phyloP scores from a whole-genome alignment of 2,329 filamentous ascomycete genomes.

The Aspergillus alliaceus region DNA sequence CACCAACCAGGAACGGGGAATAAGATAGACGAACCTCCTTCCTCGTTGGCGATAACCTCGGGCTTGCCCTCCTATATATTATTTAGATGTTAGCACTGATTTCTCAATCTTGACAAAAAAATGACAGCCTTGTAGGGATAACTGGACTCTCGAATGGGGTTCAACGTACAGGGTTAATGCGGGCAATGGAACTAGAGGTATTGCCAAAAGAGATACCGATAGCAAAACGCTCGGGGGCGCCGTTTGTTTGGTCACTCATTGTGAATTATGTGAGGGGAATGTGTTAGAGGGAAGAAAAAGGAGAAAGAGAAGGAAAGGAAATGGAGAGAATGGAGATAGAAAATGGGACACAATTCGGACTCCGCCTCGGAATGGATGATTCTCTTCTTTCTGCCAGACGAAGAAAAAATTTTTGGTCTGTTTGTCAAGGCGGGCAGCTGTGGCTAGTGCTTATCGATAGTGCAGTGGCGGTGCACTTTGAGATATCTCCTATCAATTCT shows the following conservation, averaged over 20 bases:
- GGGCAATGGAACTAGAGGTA: constrained; percentile 96
- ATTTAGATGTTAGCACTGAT: not conserved
- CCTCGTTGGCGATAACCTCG: constrained; percentile 98
- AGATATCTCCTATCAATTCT: no score
- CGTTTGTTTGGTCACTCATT: constrained; percentile 57
- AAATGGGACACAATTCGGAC: constrained; percentile 10
- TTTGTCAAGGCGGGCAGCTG: constrained; percentile 27
- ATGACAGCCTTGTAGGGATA: not conserved
- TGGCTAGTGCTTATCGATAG: constrained; percentile 40
- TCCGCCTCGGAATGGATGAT: constrained; percentile 7
- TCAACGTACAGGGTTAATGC: constrained; percentile 62
- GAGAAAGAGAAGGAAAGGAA: constrained; percentile 11
- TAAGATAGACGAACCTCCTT: constrained; percentile 62
- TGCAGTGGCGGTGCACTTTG: constrained; percentile 31
- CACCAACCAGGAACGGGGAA: not conserved
- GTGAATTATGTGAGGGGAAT: constrained; percentile 17
- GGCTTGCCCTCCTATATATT: constrained; percentile 75
- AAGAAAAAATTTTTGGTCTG: constrained; percentile 35
- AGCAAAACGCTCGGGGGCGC: constrained; percentile 59
- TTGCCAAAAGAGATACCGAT: constrained; percentile 99
- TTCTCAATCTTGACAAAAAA: not conserved
- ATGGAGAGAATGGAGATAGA: constrained; percentile 20
- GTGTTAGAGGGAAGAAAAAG: constrained; percentile 12
- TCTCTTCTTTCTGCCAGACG: constrained; percentile 10
- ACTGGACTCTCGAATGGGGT: not conserved